phyloP scores from a whole-genome alignment of 2,329 filamentous ascomycete genomes.

The Aspergillus fumigatiaffinis region DNA sequence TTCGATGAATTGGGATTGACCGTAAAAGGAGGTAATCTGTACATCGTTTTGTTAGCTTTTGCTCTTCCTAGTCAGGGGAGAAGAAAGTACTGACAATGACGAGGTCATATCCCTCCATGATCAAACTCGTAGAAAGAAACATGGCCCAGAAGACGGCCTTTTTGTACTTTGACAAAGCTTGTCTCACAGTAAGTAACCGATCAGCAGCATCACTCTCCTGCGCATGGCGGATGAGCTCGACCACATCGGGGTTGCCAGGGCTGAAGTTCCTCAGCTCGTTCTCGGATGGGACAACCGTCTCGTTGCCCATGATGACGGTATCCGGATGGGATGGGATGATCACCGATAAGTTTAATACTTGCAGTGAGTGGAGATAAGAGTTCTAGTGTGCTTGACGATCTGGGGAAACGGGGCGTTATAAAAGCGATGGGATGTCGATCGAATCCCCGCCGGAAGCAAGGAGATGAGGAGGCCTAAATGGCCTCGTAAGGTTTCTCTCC shows the following conservation, averaged over 20 bases:
- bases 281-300: background rate
- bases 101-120: slow-evolving; percentile 27
- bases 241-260: background rate
- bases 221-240: slow-evolving; percentile 8
- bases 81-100: slow-evolving; percentile 8
- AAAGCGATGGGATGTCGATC: background rate
- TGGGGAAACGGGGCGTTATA: background rate
- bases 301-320: background rate
- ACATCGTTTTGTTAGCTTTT: background rate
- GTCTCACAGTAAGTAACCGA: slow-evolving; percentile 22
- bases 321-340: background rate
- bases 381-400: background rate
- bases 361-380: background rate
- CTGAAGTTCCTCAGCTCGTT: background rate
- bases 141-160: slow-evolving; percentile 26
- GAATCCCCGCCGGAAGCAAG: background rate
- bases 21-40: slow-evolving; percentile 9
- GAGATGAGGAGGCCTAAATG: background rate
- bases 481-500: background rate
- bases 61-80: background rate
- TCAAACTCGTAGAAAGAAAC: slow-evolving; percentile 23
- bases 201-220: slow-evolving; percentile 18
- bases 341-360: background rate
- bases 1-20: slow-evolving; percentile 6
- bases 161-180: slow-evolving; percentile 21